Base-by-base conservation (phyloP, 1,139 yeast genomes). In the Kurtzmaniella quercitrusa region DNA sequence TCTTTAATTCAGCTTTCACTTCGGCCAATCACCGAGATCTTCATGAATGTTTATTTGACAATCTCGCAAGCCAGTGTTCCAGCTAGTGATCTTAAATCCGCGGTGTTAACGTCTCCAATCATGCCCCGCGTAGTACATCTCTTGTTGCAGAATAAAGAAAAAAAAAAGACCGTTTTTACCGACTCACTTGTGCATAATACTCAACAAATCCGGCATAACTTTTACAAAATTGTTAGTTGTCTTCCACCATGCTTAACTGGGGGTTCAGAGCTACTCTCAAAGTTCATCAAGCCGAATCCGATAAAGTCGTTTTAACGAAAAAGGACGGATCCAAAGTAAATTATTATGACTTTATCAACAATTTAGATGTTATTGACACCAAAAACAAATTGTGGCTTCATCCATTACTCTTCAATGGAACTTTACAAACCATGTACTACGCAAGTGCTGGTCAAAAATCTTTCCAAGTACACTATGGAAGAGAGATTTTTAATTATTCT, bases 371-470 rank as follows among this genome's bases (percentile, higher is more conserved):
- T 38, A 50, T 68, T 19, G 63, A 66, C 45, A 55, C 63, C 2
- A 42, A 50, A 19, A 55, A 62, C 45, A 68, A 63, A 49, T 78
- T 82, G 56, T 71, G 75, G 65, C 68, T 85, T 53, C 74, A 78
- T 47, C 93, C 94, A 5, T 61, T 71, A 3, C 63, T 84, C 33
- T 83, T 82, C 59, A 84, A 80, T 50, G 96, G 96, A 35, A 69
- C 81, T 21, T 64, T 88, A 36, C 97, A 89, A 63, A 86, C 95
- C 1, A 49, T 86, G 50, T 81, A 84, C 52, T 73, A 85, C 41
- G 74, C 83, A 4, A 66, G 73, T 35, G 78, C 80, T 9, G 77
- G 81, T 49, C 74, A 73, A 46, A 71, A 79, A 6, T 59, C 59
- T 49, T 81, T 80, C 54, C 69, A 69, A 41, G 81, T 87, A 2